A percentile compares a stretch with the other conserved stretches of the same genome.
Evolutionary conservation across 1,139 yeast species (phyloP).

Genomic region (Hemisphaericaspora lyxosophila): DNA sequence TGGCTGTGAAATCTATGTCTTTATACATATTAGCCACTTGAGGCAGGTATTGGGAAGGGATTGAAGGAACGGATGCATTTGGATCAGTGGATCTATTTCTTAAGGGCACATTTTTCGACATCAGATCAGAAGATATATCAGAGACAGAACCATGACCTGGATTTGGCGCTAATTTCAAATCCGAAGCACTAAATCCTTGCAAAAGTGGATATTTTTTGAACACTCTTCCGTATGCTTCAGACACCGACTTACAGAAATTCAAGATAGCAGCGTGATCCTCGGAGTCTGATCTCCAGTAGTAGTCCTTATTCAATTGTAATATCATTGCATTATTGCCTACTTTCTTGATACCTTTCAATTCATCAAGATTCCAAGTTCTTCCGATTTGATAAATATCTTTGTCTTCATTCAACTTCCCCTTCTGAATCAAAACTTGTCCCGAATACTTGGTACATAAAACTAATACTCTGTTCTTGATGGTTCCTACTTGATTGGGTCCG

Average conservation of each 20-base stretch:
- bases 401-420: slow-evolving; percentile 77
- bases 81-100: slow-evolving; percentile 16
- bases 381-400: slow-evolving; percentile 82
- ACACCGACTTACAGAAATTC: slow-evolving; percentile 59
- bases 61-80: slow-evolving; percentile 10
- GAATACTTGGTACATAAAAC: slow-evolving; percentile 42
- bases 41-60: not conserved
- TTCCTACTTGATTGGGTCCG: slow-evolving; percentile 29
- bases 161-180: slow-evolving; percentile 34
- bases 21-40: slow-evolving; percentile 24
- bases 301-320: slow-evolving; percentile 68
- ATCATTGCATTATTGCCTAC: slow-evolving; percentile 57
- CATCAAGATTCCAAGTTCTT: slow-evolving; percentile 87
- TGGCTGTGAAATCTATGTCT: slow-evolving; percentile 43
- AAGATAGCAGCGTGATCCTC: slow-evolving; percentile 62
- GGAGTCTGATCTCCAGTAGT: slow-evolving; percentile 75
- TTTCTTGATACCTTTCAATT: slow-evolving; percentile 57
- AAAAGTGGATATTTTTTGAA: slow-evolving; percentile 66
- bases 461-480: slow-evolving; percentile 40
- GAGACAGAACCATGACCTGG: slow-evolving; percentile 15
- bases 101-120: slow-evolving; percentile 17
- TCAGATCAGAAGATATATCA: slow-evolving; percentile 22
- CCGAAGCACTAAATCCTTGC: slow-evolving; percentile 35
- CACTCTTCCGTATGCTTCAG: slow-evolving; percentile 65
- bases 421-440: slow-evolving; percentile 75